Evolutionary conservation across 2,329 filamentous ascomycete genomes (phyloP), one percentile per base, ranked within the genome.

Genomic region (Aspergillus sclerotialis): DNA sequence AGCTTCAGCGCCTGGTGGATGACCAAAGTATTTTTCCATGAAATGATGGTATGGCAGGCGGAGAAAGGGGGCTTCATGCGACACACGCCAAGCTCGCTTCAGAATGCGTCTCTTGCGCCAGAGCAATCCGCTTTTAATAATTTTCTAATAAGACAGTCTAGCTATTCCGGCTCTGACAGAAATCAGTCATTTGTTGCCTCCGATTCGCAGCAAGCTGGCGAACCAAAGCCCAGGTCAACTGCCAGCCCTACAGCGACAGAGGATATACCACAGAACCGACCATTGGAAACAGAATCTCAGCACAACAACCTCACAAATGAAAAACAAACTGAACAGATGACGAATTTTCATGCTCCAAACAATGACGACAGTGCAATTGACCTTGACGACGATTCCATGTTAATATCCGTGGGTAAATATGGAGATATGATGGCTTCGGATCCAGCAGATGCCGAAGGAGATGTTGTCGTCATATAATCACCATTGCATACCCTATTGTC

Each of bases 1-100:
- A 69, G 65, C 39, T 69, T 68, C 39, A 67, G 65, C 44, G 63
- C 64, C 5, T 69, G 65, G 65, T 68, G 65, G 65, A 84, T 95
- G 38, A 88, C 88, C 3, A 94, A 95, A 58, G 89, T 90, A 38
- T 96, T 90, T 72, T 76, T 95, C 33, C 89, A 95, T 53, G 90
- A 96, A 64, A 93, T 94, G 85, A 78, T 88, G 32, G 74, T 83
- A 37, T 95, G 93, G 73, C 70, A 94, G 46, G 87, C 86, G 1
- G 87, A 93, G 51, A 81, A 89, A 49, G 90, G 89, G 32, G 90
- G 90, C 0, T 95, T 95, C 55, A 80, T 95, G 68, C 70, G 71
- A 19, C 68, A 71, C 41, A 59, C 61, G 3, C 64, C 64, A 2
- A 53, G 49, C 28, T 53, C 55, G 15, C 38, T 61, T 31, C 56